Percentiles rank a stretch among this genome's conserved stretches.
phyloP scores from a whole-genome alignment of 495 filamentous ascomycete genomes.

The Aspergillus ellipticus region DNA sequence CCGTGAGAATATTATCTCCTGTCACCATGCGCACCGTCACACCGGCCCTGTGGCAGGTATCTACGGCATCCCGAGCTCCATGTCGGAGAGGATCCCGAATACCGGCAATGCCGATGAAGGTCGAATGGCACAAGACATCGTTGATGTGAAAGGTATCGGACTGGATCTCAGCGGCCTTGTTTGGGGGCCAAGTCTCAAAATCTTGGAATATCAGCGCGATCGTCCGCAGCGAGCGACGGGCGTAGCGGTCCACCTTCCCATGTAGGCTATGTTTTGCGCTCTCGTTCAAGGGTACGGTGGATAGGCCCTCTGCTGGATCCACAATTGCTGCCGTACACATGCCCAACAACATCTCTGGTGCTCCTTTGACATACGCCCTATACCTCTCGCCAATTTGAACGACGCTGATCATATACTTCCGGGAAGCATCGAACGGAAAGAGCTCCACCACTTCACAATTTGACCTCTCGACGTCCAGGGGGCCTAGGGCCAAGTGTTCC shows the following conservation, averaged over 20 bases:
- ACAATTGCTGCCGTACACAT: slow-evolving; percentile 52
- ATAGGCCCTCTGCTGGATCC: slow-evolving; percentile 55
- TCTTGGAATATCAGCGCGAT: slow-evolving; percentile 75
- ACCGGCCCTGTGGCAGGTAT: slow-evolving; percentile 63
- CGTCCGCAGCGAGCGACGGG: slow-evolving; percentile 69
- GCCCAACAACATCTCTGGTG: slow-evolving; percentile 69
- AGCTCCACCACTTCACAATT: slow-evolving; percentile 62
- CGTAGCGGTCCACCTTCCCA: slow-evolving; percentile 64
- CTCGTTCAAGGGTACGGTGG: slow-evolving; percentile 36
- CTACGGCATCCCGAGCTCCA: slow-evolving; percentile 63
- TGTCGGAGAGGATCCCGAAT: slow-evolving; percentile 72
- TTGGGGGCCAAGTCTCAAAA: slow-evolving; percentile 71
- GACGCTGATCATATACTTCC: slow-evolving; percentile 74
- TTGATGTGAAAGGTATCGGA: slow-evolving; percentile 25
- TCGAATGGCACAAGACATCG: slow-evolving; percentile 45
- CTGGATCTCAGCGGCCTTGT: slow-evolving; percentile 41
- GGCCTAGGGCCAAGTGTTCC: slow-evolving; percentile 63
- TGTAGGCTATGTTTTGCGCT: slow-evolving; percentile 29
- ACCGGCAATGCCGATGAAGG: slow-evolving; percentile 65
- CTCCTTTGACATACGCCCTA: slow-evolving; percentile 69
- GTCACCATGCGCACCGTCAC: slow-evolving; percentile 81
- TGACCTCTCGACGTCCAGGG: slow-evolving; percentile 58
- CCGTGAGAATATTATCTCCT: slow-evolving; percentile 68
- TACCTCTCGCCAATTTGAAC: slow-evolving; percentile 51
- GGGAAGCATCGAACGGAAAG: slow-evolving; percentile 70